Conservation (phyloP, 176 grass and related monocot species). For the Bonia amplexicaulis region DNA sequence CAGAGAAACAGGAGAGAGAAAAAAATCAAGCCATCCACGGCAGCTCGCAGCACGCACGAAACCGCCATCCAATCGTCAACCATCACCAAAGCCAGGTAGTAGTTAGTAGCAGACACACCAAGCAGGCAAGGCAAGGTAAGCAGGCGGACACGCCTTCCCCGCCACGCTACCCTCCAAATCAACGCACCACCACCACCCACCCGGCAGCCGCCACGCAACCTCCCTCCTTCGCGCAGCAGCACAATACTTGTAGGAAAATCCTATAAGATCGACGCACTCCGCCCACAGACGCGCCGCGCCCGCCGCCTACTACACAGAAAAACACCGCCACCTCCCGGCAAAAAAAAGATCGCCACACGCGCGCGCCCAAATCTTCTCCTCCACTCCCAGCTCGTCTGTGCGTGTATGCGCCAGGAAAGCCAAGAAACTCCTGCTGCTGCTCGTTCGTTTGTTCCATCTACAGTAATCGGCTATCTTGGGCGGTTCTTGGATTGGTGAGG, state of each 20-base stretch:
- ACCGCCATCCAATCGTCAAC: not conserved
- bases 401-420: not conserved
- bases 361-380: slow-evolving; percentile 16
- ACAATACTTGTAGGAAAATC: not conserved
- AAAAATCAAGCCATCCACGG: not conserved
- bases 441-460: not conserved
- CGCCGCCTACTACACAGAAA: slow-evolving; percentile 13
- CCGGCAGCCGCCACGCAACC: not conserved
- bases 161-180: slow-evolving; percentile 20
- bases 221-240: not conserved
- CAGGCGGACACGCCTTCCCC: slow-evolving; percentile 45
- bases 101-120: not conserved
- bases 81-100: not conserved
- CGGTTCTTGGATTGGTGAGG: not conserved
- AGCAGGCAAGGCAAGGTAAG: slow-evolving; percentile 19
- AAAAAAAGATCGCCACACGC: slow-evolving; percentile 24
- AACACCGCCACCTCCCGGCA: not conserved
- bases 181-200: not conserved
- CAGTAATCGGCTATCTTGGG: no score
- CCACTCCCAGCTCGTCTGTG: not conserved
- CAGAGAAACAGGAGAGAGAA: not conserved
- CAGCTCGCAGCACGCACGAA: not conserved
- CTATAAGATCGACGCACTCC: slow-evolving; percentile 19
- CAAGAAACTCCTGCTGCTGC: not conserved
- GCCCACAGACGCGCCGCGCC: slow-evolving; percentile 15